A percentile compares a stretch with the other conserved stretches of the same genome.
phyloP scores from a whole-genome alignment of 1,284 basidiomycete species.

The Ganoderma meredithae region DNA sequence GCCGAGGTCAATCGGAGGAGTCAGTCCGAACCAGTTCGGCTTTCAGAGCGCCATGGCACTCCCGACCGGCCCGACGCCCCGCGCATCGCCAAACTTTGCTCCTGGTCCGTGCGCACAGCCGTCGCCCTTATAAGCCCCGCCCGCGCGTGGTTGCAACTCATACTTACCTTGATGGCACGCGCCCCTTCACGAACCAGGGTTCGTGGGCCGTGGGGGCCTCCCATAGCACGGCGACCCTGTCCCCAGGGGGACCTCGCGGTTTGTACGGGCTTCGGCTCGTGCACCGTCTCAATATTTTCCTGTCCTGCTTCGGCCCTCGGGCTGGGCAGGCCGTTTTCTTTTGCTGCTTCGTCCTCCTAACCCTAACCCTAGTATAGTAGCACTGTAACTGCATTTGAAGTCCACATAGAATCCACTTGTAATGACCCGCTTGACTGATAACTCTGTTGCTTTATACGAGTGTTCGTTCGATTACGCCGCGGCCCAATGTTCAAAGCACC shows the following conservation, averaged over 20 bases:
- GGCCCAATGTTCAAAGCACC: too few species aligned
- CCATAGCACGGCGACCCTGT: slow-evolving; percentile 78
- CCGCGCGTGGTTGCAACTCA: slow-evolving; percentile 33
- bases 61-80: neutral
- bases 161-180: slow-evolving; percentile 48
- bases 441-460: neutral
- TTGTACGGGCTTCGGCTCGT: slow-evolving; percentile 72
- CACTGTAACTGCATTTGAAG: neutral
- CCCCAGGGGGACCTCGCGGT: slow-evolving; percentile 51
- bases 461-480: neutral
- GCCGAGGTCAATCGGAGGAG: neutral
- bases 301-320: slow-evolving; percentile 59
- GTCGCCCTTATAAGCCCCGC: slow-evolving; percentile 29
- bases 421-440: neutral
- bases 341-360: slow-evolving; percentile 34
- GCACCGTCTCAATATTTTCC: slow-evolving; percentile 76
- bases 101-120: slow-evolving; percentile 40
- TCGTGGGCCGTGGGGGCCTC: slow-evolving; percentile 51
- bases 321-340: slow-evolving; percentile 43
- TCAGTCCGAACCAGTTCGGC: neutral
- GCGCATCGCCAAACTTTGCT: slow-evolving; percentile 3
- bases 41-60: too few species aligned
- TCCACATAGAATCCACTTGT: neutral
- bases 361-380: slow-evolving; percentile 37
- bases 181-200: slow-evolving; percentile 47